Conservation (phyloP, 225 moss, liverwort and hornwort genomes). For the Sphagnum tenellum region DNA sequence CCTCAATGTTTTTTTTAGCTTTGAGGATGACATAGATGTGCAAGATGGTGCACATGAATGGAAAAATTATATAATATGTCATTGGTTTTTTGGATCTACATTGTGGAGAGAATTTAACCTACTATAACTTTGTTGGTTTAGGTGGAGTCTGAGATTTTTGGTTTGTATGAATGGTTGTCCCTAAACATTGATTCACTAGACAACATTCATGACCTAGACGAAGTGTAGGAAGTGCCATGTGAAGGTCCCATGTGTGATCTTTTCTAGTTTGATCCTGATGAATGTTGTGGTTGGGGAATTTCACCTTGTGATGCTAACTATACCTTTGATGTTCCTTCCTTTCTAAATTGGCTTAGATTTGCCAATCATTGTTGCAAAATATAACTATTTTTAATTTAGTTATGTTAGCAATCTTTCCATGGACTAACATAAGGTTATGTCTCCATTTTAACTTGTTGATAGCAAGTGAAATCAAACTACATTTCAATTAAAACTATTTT, state of each 20-base stretch:
- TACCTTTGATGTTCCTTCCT: background rate
- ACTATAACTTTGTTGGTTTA: background rate
- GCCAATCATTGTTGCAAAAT: too few species aligned
- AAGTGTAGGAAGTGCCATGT: constrained; percentile 5
- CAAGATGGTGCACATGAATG: too few species aligned
- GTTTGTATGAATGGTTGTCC: constrained; percentile 2
- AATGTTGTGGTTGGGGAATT: constrained; percentile 6
- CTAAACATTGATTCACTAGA: constrained; percentile 4
- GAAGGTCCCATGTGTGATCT: constrained; percentile 8
- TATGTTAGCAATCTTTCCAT: too few species aligned
- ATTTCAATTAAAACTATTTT: too few species aligned
- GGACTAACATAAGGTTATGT: too few species aligned
- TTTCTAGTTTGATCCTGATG: constrained; percentile 7
- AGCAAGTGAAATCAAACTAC: too few species aligned
- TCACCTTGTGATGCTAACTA: constrained; percentile 3
- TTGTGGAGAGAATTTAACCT: background rate
- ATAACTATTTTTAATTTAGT: too few species aligned
- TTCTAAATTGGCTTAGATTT: too few species aligned
- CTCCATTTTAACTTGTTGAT: too few species aligned
- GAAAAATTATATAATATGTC: too few species aligned
- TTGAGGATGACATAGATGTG: too few species aligned
- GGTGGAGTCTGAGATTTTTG: constrained; percentile 9
- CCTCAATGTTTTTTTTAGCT: too few species aligned
- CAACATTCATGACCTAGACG: constrained; percentile 4
- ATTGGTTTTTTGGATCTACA: background rate